phyloP scores from a whole-genome alignment of 148 eudicot species.

The Mesembryanthemum crystallinum region DNA sequence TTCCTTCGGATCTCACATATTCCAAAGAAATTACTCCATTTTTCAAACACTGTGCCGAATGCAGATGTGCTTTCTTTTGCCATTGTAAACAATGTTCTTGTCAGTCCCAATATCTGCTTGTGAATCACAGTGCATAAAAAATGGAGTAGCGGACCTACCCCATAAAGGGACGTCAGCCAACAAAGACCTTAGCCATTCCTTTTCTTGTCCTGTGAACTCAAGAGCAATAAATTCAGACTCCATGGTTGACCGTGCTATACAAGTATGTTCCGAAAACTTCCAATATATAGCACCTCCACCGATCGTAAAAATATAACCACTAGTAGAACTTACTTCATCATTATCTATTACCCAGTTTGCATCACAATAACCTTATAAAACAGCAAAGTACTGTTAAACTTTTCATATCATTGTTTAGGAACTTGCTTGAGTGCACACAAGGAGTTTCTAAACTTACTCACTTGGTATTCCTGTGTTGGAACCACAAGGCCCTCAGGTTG shows the following conservation, averaged over 20 bases:
- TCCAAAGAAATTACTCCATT: too few relatives aligned
- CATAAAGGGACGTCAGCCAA: background rate
- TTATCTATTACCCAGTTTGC: background rate
- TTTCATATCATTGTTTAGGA: background rate
- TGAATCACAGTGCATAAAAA: too few relatives aligned
- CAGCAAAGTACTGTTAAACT: too few relatives aligned
- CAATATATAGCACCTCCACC: background rate
- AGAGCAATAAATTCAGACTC: conserved; percentile 10
- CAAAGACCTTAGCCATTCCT: background rate
- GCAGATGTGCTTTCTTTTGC: background rate
- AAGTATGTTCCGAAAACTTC: background rate
- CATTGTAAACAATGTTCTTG: background rate
- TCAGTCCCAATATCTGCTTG: background rate
- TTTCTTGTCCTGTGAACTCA: background rate
- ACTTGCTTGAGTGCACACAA: too few relatives aligned
- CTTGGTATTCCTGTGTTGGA: too few relatives aligned
- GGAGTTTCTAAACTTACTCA: too few relatives aligned
- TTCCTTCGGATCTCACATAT: too few relatives aligned
- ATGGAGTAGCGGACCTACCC: background rate
- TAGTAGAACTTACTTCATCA: too few relatives aligned
- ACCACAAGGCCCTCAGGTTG: too few relatives aligned
- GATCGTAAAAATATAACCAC: too few relatives aligned
- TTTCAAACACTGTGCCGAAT: too few relatives aligned
- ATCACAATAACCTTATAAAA: background rate
- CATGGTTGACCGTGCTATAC: background rate